Evolutionary conservation across 257 asterid genomes (phyloP).

Genomic region (Ophiorrhiza pumila): DNA sequence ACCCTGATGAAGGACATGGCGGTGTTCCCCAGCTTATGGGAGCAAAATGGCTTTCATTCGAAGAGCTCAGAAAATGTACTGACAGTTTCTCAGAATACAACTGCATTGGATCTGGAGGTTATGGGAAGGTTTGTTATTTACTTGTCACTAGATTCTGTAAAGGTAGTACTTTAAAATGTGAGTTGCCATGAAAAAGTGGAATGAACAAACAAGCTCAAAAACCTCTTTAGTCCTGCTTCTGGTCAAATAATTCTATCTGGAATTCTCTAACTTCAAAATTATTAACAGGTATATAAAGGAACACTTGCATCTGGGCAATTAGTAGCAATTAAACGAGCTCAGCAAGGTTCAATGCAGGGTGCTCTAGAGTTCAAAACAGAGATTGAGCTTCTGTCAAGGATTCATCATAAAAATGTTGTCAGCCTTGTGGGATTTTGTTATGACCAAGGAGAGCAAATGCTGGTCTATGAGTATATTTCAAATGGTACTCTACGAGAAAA

Average conservation of each 20-base stretch:
- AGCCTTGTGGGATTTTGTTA: constrained; percentile 91
- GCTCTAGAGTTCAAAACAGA: constrained; percentile 82
- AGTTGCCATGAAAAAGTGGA: neutral
- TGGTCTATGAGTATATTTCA: constrained; percentile 74
- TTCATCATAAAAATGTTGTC: constrained; percentile 86
- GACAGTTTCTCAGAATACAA: constrained; percentile 66
- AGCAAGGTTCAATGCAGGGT: constrained; percentile 92
- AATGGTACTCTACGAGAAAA: constrained; percentile 76
- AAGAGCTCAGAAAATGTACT: constrained; percentile 63
- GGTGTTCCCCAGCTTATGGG: constrained; percentile 81
- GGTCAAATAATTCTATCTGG: neutral
- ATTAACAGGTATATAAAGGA: constrained; percentile 73
- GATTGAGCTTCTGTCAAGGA: constrained; percentile 86
- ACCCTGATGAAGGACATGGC: constrained; percentile 60
- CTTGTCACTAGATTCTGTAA: too few species aligned
- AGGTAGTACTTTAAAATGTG: neutral
- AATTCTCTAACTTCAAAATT: constrained; percentile 11
- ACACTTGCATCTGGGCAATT: constrained; percentile 46
- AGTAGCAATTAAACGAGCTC: constrained; percentile 88
- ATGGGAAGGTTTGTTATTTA: constrained; percentile 64
- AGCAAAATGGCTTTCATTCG: constrained; percentile 76
- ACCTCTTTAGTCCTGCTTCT: neutral
- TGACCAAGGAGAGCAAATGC: constrained; percentile 92
- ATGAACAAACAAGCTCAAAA: neutral
- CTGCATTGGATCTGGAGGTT: constrained; percentile 82